Conservation (phyloP, 2,329 filamentous ascomycete genomes). For the Dactylellina leptospora region DNA sequence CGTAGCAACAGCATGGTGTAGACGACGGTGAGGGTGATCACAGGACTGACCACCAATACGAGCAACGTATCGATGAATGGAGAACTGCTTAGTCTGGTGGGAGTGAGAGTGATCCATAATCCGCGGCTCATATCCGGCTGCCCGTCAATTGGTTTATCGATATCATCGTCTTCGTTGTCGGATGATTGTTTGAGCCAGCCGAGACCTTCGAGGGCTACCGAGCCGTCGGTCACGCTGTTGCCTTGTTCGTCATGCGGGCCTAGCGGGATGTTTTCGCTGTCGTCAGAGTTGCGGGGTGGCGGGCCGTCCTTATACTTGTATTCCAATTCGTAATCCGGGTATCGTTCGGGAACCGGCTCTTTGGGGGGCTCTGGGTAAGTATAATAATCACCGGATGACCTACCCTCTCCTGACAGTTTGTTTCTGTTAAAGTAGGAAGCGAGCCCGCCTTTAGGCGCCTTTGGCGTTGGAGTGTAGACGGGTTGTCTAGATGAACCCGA, state of each 20-base stretch:
- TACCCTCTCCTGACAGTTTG: background rate
- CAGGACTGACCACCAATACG: conserved; percentile 93
- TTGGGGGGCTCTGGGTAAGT: background rate
- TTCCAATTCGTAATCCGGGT: conserved; percentile 12
- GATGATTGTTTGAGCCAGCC: conserved; percentile 43
- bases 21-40: conserved; percentile 90
- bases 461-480: conserved; percentile 18
- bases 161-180: conserved; percentile 11
- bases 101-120: conserved; percentile 95
- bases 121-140: conserved; percentile 73
- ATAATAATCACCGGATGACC: conserved; percentile 6
- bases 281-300: background rate
- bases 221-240: conserved; percentile 49
- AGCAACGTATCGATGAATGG: conserved; percentile 96
- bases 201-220: conserved; percentile 46
- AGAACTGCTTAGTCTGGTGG: conserved; percentile 83
- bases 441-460: conserved; percentile 1
- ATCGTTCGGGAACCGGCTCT: conserved; percentile 7
- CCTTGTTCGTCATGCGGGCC: conserved; percentile 50
- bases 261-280: conserved; percentile 24
- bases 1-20: conserved; percentile 85
- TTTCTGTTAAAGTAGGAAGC: conserved; percentile 29
- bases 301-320: conserved; percentile 15
- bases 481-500: conserved; percentile 8
- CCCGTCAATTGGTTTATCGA: conserved; percentile 34